Evolutionary conservation across 352 stramenopile species (phyloP).

Genomic region (Phytophthora fragariaefolia): DNA sequence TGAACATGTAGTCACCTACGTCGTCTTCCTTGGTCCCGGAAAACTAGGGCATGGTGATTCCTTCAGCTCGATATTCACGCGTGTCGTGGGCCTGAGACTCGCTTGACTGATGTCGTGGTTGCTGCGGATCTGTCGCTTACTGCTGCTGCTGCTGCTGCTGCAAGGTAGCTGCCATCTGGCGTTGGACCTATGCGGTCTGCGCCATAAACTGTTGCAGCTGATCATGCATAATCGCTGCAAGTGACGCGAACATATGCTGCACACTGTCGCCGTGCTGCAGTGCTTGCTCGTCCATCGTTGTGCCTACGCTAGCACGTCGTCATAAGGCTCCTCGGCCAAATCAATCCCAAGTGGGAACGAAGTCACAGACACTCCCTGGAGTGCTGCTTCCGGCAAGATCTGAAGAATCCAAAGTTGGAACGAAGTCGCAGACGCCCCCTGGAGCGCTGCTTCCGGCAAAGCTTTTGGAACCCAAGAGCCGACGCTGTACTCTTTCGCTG

Average conservation of each 20-base stretch:
- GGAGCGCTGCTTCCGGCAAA: no score
- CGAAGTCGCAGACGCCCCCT: slow-evolving; percentile 8
- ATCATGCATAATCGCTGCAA: background rate
- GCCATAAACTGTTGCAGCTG: background rate
- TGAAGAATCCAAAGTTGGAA: background rate
- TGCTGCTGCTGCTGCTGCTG: slow-evolving; percentile 3
- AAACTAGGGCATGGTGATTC: slow-evolving; percentile 2
- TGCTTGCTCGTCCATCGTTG: background rate
- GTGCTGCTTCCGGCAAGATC: slow-evolving; percentile 4
- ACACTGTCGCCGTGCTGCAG: background rate
- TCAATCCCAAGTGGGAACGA: slow-evolving; percentile 2
- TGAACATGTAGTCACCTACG: slow-evolving; percentile 18
- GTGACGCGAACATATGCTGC: background rate
- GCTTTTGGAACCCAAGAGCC: background rate
- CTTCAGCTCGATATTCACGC: slow-evolving; percentile 12
- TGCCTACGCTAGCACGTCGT: background rate
- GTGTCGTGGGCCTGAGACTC: background rate
- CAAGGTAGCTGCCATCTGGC: background rate
- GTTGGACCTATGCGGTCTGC: background rate
- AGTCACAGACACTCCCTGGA: background rate
- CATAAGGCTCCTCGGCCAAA: slow-evolving; percentile 6
- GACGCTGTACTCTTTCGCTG: background rate
- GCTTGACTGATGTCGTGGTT: background rate
- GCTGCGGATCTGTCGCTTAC: background rate
- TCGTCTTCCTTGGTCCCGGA: slow-evolving; percentile 13